phyloP scores from a whole-genome alignment of 1,284 basidiomycete genomes.

The Naganishia sp. region DNA sequence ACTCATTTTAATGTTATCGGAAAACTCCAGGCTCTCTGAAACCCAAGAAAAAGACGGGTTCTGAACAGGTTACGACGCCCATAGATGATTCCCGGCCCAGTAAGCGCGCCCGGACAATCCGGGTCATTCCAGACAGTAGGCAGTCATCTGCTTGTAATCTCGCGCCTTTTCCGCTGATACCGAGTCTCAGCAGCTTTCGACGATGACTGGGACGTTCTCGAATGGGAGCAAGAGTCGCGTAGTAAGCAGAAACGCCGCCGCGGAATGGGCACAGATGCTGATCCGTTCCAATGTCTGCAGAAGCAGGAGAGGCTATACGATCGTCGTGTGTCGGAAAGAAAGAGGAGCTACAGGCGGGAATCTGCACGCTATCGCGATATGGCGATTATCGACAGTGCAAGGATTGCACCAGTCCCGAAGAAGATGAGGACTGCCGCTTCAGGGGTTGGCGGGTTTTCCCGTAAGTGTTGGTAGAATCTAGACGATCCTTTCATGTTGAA shows the following conservation, averaged over 20 bases:
- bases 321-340: constrained; percentile 35
- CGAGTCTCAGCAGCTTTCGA: background rate
- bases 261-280: background rate
- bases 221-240: background rate
- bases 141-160: background rate
- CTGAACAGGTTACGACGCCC: background rate
- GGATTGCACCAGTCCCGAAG: constrained; percentile 39
- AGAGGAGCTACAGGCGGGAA: constrained; percentile 41
- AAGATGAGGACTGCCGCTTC: constrained; percentile 46
- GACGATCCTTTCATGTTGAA: background rate
- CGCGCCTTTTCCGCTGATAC: background rate
- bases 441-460: constrained; percentile 45
- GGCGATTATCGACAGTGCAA: constrained; percentile 47
- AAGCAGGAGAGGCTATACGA: constrained; percentile 29
- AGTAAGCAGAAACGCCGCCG: background rate
- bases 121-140: background rate
- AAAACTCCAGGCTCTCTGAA: background rate
- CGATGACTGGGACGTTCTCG: background rate
- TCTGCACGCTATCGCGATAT: constrained; percentile 45
- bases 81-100: background rate
- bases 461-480: constrained; percentile 38
- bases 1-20: background rate
- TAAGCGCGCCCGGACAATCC: background rate
- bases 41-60: constrained; percentile 5
- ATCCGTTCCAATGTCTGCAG: background rate